These are phyloP conservation scores for Aspergillus panamensis DNA, from an alignment of 495 filamentous ascomycete genomes.

Conservation along the genomic window DNA sequence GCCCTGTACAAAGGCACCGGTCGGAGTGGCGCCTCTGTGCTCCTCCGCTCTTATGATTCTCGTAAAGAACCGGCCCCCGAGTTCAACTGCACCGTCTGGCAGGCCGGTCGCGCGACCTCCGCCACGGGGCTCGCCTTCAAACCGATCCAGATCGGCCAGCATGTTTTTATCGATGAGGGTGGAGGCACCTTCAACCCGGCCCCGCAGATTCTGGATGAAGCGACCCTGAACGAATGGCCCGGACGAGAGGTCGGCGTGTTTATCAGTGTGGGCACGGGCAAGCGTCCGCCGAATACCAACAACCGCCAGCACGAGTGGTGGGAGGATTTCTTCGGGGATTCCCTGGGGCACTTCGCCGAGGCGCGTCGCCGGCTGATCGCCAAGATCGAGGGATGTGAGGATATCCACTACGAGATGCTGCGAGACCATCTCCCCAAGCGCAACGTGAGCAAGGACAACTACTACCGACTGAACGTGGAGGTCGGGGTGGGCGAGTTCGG, in stretches of 20 bases:
- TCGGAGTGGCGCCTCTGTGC: conserved; percentile 58
- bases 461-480: conserved; percentile 96
- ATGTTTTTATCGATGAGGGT: conserved; percentile 90
- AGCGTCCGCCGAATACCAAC: conserved; percentile 70
- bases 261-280: conserved; percentile 88
- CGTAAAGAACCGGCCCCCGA: conserved; percentile 84
- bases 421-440: conserved; percentile 70
- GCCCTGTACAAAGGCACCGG: conserved; percentile 82
- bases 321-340: conserved; percentile 77
- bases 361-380: conserved; percentile 75
- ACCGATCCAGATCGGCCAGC: conserved; percentile 89
- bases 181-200: conserved; percentile 88
- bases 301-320: conserved; percentile 75
- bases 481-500: conserved; percentile 96
- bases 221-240: conserved; percentile 88
- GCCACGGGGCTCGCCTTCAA: conserved; percentile 94
- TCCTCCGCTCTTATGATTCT: conserved; percentile 92
- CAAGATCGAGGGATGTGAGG: conserved; percentile 94
- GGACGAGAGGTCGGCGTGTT: conserved; percentile 87
- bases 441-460: conserved; percentile 82
- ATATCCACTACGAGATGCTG: conserved; percentile 81
- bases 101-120: conserved; percentile 91
- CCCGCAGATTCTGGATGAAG: conserved; percentile 82
- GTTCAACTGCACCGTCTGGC: conserved; percentile 90
- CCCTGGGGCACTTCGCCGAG: conserved; percentile 79